phyloP scores from a whole-genome alignment of 441 rosid genomes.

The Euphorbia corollata region DNA sequence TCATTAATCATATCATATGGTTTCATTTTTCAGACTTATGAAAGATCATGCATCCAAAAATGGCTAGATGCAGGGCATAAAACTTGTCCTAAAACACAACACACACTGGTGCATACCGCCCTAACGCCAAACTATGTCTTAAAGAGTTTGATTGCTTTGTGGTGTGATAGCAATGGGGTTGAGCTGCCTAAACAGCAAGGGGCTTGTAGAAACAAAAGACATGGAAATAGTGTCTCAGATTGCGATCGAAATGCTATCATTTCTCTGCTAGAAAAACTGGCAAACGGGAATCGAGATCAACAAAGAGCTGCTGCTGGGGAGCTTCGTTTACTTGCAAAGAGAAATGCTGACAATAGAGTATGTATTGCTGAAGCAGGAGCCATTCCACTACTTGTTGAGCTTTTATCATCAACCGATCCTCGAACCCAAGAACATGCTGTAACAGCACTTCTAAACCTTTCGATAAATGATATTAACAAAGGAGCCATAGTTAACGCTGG shows the following conservation, averaged over 20 bases:
- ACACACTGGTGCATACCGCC: slow-evolving; percentile 69
- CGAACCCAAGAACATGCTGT: slow-evolving; percentile 96
- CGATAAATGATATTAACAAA: slow-evolving; percentile 85
- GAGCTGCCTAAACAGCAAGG: slow-evolving; percentile 81
- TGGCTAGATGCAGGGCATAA: slow-evolving; percentile 97
- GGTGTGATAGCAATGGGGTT: slow-evolving; percentile 94
- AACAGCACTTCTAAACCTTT: slow-evolving; percentile 93
- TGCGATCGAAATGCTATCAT: slow-evolving; percentile 67
- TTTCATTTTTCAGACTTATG: slow-evolving; percentile 69
- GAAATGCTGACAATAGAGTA: slow-evolving; percentile 88
- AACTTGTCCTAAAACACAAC: slow-evolving; percentile 95
- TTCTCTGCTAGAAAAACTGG: slow-evolving; percentile 55
- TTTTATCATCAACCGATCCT: slow-evolving; percentile 63
- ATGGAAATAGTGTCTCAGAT: slow-evolving; percentile 62
- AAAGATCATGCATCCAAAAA: slow-evolving; percentile 83
- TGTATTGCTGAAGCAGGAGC: slow-evolving; percentile 94
- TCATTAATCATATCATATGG: neutral
- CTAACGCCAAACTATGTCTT: slow-evolving; percentile 84
- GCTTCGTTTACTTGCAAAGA: slow-evolving; percentile 81
- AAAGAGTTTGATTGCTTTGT: slow-evolving; percentile 77
- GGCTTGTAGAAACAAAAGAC: slow-evolving; percentile 41
- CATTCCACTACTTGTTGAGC: slow-evolving; percentile 81
- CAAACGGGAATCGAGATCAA: slow-evolving; percentile 53
- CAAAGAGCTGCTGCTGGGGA: slow-evolving; percentile 97
- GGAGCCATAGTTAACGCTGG: slow-evolving; percentile 87